Evolutionary conservation across 495 filamentous ascomycete genomes (phyloP), one percentile per base, ranked within the genome.

Genomic region (Trichoderma virens): DNA sequence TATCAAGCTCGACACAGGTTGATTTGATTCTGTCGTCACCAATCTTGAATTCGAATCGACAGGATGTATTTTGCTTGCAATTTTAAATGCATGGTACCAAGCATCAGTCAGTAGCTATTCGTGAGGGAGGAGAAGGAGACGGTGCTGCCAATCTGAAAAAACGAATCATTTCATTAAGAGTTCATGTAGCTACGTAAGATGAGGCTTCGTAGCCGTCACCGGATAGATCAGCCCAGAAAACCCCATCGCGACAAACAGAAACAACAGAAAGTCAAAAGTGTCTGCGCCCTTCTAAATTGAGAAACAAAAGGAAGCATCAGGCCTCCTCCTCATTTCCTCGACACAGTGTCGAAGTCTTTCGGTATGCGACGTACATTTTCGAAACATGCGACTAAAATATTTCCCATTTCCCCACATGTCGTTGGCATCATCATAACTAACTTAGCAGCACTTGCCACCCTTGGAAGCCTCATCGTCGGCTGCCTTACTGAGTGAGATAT

Each of bases 401-500:
- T 45, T 56, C 27, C 51, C 51, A 11, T 1, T 56, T 56, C 25
- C 25, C 27, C 51, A 28, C 51, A 56, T 56, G 27, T 56, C 13
- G 51, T 56, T 56, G 51, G 51, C 51, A 56, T 56, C 39, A 59
- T 62, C 56, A 67, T 62, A 66, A 25, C n/a, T 27, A 41, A n/a
- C 39, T 77, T 89, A 96, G 79, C 94, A 98, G 83, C 94, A 98
- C 75, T 88, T 87, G 61, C 90, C 89, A 70, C 86, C 85, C 79
- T 93, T 90, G 70, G 85, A 82, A 70, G 91, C 84, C 68, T 84
- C 79, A 71, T 94, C 90, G 65, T 83, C 79, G 39, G 87, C 83
- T 34, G 90, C 83, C 72, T 91, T 88, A 84, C 85, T 92, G 73
- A 97, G 86, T 67, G 90, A 85, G 72, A 98, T 86, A 65, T 86